Percentiles rank a stretch among this genome's conserved stretches.
Conservation (phyloP, 306 rosid genomes). For the Ormosia emarginata region DNA sequence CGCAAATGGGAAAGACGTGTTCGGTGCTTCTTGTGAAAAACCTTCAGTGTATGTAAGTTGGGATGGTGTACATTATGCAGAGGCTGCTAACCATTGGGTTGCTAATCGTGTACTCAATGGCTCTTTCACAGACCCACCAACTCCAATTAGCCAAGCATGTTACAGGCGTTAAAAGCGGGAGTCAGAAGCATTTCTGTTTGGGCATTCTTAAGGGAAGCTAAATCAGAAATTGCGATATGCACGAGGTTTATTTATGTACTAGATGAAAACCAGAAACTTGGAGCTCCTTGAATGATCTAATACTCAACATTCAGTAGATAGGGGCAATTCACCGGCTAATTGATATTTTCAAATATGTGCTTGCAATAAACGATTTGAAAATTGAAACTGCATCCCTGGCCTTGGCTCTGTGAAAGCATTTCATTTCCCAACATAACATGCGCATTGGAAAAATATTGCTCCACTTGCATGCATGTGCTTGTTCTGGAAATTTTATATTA, state of each 20-base stretch:
- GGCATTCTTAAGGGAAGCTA: background rate
- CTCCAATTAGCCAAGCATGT: constrained; percentile 73
- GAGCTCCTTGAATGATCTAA: background rate
- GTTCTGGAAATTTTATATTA: background rate
- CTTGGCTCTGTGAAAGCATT: background rate
- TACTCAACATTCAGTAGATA: too few species aligned
- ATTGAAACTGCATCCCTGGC: background rate
- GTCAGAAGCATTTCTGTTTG: background rate
- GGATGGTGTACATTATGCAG: constrained; percentile 93
- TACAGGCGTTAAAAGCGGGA: constrained; percentile 23
- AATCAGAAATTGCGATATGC: background rate
- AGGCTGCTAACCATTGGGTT: constrained; percentile 82
- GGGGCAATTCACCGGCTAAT: too few species aligned
- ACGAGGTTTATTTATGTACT: background rate
- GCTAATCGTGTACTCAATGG: constrained; percentile 68
- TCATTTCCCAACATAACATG: background rate
- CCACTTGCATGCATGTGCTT: background rate
- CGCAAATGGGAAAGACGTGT: constrained; percentile 56
- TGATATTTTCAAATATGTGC: background rate
- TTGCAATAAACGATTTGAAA: background rate
- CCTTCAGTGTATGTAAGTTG: constrained; percentile 61
- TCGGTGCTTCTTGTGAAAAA: constrained; percentile 66
- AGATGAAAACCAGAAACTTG: background rate
- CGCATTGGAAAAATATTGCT: background rate
- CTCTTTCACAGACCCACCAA: constrained; percentile 55